Evolutionary conservation across 2,329 filamentous ascomycete species (phyloP).

Genomic region (Triangularia setosa): DNA sequence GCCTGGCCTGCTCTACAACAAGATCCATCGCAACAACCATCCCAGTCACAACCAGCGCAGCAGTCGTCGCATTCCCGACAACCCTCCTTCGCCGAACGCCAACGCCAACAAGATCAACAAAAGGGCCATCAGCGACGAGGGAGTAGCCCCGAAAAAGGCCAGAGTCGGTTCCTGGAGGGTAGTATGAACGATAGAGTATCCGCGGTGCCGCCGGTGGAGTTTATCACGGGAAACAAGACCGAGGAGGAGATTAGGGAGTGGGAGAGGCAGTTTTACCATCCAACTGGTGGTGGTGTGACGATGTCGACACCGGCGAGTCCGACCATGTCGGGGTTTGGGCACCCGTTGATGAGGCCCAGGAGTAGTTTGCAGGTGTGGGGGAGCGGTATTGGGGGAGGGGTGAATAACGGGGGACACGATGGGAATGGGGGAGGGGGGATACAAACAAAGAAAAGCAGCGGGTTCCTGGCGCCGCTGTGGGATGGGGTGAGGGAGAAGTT

Average conservation of each 20-base stretch:
- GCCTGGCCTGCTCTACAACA: not conserved
- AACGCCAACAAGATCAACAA: not conserved
- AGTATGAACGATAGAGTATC: conserved; percentile 82
- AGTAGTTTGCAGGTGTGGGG: conserved; percentile 14
- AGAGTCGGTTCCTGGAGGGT: conserved; percentile 67
- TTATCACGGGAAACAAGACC: conserved; percentile 41
- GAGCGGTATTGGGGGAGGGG: conserved; percentile 1
- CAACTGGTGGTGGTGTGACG: not conserved
- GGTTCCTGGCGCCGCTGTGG: conserved; percentile 32
- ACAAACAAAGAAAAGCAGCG: conserved; percentile 17
- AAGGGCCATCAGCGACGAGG: conserved; percentile 2
- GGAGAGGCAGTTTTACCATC: conserved; percentile 1
- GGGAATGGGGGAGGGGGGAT: no score
- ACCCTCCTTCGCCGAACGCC: not conserved
- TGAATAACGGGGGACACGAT: not conserved
- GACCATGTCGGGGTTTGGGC: conserved; percentile 3
- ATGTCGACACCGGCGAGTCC: not conserved
- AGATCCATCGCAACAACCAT: not conserved
- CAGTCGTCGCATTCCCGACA: not conserved
- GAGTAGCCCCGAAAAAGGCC: conserved; percentile 21
- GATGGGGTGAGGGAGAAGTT: conserved; percentile 32
- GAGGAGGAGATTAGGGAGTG: not conserved
- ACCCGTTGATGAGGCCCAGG: conserved; percentile 6
- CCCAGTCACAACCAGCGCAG: not conserved
- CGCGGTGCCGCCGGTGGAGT: conserved; percentile 64